A percentile compares a stretch with the other conserved stretches of the same genome.
Conservation (phyloP, 2,329 filamentous ascomycete species). For the Albifimbria verrucaria region DNA sequence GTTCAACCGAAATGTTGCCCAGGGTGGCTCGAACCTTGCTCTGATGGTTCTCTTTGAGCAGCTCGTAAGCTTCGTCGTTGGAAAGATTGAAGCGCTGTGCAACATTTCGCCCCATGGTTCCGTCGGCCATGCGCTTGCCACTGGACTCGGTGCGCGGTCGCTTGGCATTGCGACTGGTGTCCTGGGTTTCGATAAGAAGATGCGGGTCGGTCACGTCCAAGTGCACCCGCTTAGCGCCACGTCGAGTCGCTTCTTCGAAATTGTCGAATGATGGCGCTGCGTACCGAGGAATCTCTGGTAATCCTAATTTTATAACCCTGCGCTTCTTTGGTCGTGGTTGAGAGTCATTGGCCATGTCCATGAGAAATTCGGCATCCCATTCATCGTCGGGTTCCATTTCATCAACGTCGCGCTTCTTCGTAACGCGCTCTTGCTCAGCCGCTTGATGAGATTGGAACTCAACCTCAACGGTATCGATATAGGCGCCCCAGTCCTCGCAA, state of each 20-base stretch:
- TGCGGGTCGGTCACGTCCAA: conserved; percentile 87
- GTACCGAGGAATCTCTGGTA: conserved; percentile 57
- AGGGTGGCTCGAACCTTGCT: conserved; percentile 92
- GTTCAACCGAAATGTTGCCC: conserved; percentile 88
- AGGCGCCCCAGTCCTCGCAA: conserved; percentile 79
- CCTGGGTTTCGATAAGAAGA: conserved; percentile 76
- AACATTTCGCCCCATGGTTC: conserved; percentile 69
- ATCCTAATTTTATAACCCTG: conserved; percentile 56
- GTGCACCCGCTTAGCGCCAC: conserved; percentile 72
- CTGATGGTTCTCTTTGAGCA: conserved; percentile 94
- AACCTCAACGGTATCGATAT: conserved; percentile 48
- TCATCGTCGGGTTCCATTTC: conserved; percentile 51
- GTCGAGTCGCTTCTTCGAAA: conserved; percentile 69
- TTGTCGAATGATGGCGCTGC: conserved; percentile 74
- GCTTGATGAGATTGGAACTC: conserved; percentile 29
- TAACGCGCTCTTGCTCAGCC: conserved; percentile 28
- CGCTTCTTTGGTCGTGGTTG: conserved; percentile 63
- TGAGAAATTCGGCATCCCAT: conserved; percentile 60
- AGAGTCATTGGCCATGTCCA: conserved; percentile 42
- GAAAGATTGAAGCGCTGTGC: conserved; percentile 89
- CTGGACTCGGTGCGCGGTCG: conserved; percentile 54
- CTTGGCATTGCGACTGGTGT: conserved; percentile 61
- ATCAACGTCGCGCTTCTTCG: conserved; percentile 26
- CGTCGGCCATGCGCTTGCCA: conserved; percentile 64
- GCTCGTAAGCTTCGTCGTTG: conserved; percentile 93